These are phyloP conservation scores for Fusarium lyarnte DNA, from an alignment of 2,329 filamentous ascomycete genomes.

Conservation along the genomic window DNA sequence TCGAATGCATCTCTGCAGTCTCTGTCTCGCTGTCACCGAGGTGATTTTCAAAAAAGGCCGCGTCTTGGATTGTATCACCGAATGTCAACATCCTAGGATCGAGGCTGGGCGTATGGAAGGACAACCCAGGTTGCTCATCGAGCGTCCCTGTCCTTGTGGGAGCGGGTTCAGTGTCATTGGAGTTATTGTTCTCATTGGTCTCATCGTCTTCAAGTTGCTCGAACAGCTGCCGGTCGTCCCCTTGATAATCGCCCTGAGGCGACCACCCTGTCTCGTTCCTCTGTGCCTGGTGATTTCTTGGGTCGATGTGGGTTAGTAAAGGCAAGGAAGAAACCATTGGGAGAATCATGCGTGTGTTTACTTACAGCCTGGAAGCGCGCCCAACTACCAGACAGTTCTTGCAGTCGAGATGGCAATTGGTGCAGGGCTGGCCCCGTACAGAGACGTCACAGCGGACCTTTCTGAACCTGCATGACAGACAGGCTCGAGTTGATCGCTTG, in stretches of 20 bases:
- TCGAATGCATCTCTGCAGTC: not conserved
- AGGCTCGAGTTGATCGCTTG: not conserved
- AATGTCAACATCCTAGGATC: not conserved
- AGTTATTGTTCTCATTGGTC: not conserved
- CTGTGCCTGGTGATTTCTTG: not conserved
- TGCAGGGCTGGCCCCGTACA: not conserved
- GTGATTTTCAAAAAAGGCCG: not conserved
- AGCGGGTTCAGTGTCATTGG: not conserved
- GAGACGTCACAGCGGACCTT: not conserved
- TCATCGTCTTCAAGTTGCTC: not conserved
- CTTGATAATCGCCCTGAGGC: not conserved
- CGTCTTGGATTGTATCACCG: not conserved
- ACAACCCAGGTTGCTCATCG: not conserved
- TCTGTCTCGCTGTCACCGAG: not conserved
- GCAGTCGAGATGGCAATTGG: not conserved
- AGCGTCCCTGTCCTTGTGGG: not conserved
- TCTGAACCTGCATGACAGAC: not conserved
- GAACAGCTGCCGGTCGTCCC: not conserved
- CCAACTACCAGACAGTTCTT: not conserved
- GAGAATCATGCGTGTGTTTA: rapidly evolving
- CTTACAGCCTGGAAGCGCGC: not conserved
- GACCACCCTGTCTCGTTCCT: not conserved
- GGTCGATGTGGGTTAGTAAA: not conserved
- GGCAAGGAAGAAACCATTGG: not conserved
- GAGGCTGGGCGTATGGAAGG: not conserved